Evolutionary conservation across 805 yeast genomes (phyloP), one percentile per base, ranked within the genome.

Genomic region (Lachancea sp.): DNA sequence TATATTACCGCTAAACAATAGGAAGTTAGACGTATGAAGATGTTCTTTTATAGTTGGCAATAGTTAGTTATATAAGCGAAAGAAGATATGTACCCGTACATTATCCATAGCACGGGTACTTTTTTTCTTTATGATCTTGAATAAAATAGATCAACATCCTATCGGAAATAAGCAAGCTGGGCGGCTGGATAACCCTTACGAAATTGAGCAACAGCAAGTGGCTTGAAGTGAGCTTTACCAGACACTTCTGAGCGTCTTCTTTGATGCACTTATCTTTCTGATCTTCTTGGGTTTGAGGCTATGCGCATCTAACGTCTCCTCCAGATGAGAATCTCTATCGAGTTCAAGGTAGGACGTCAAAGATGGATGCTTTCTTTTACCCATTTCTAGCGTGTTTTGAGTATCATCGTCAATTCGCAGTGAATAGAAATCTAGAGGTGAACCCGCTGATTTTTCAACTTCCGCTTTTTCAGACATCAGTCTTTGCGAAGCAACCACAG

Each of bases 191-290:
- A n/a, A n/a, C n/a, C n/a, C n/a, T n/a, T n/a, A n/a, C n/a, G n/a
- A n/a, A n/a, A 23, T 11, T 8, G 11, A 23, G 11, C 25, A 8
- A 11, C 11, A 11, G 25, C 8, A 28, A 13, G 30, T n/a, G 30
- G 13, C 15, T 28, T 8, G 13, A 28, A 28, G n/a, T 20, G 13
- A 11, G 16, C 22, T 12, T 24, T 43, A 60, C 62, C 61, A 60
- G 6, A 40, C 36, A 33, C 64, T 60, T 42, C 46, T 52, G 37
- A 60, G 41, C 1, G 62, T 52, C 39, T 56, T 56, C 34, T 58
- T 58, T 1, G 63, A 58, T 13, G 57, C 59, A 41, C 64, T 60
- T 16, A 58, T 56, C 38, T 57, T 60, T 34, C 58, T 44, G 9
- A 53, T 45, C 33, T 60, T 60, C 16, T 46, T 19, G 8, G 39